Percentiles rank a stretch among this genome's conserved stretches.
Conservation (phyloP, 345 rosid genomes). For the Luvunga scandens region DNA sequence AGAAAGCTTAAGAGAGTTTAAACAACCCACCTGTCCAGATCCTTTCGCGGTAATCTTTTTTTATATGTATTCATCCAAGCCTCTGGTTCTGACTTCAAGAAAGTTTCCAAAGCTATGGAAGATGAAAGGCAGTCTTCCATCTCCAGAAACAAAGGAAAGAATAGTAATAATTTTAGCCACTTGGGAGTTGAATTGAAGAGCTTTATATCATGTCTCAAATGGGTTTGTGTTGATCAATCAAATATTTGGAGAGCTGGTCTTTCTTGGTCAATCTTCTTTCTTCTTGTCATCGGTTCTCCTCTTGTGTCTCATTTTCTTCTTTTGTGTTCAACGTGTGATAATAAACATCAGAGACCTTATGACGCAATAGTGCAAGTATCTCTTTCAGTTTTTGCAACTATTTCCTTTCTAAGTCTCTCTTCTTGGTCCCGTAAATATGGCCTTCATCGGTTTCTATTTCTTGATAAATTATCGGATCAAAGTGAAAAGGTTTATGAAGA, state of each 20-base stretch:
- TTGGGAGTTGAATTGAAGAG: conserved; percentile 36
- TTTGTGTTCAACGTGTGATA: conserved; percentile 63
- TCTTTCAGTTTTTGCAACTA: conserved; percentile 62
- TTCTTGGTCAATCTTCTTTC: conserved; percentile 71
- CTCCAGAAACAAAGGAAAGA: conserved; percentile 1
- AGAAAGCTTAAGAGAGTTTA: background rate
- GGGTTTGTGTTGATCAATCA: conserved; percentile 63
- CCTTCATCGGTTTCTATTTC: conserved; percentile 59
- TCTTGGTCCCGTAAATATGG: conserved; percentile 75
- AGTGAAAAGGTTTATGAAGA: conserved; percentile 52
- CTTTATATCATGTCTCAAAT: conserved; percentile 44
- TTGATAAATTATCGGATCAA: conserved; percentile 59
- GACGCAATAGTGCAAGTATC: conserved; percentile 71
- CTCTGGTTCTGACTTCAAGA: conserved; percentile 8
- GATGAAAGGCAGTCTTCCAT: conserved; percentile 24
- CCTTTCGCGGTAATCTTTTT: background rate
- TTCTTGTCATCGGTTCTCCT: conserved; percentile 59
- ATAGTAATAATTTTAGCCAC: background rate
- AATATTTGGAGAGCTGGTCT: conserved; percentile 43
- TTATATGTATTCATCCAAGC: conserved; percentile 2
- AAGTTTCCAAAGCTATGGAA: conserved; percentile 35
- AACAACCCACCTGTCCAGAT: background rate
- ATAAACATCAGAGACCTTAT: conserved; percentile 66
- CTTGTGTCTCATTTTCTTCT: conserved; percentile 68
- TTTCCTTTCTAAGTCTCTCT: conserved; percentile 62